Percentiles rank a stretch among this genome's conserved stretches.
Conservation (phyloP, 495 filamentous ascomycete species). For the Aspergillus wentii region DNA sequence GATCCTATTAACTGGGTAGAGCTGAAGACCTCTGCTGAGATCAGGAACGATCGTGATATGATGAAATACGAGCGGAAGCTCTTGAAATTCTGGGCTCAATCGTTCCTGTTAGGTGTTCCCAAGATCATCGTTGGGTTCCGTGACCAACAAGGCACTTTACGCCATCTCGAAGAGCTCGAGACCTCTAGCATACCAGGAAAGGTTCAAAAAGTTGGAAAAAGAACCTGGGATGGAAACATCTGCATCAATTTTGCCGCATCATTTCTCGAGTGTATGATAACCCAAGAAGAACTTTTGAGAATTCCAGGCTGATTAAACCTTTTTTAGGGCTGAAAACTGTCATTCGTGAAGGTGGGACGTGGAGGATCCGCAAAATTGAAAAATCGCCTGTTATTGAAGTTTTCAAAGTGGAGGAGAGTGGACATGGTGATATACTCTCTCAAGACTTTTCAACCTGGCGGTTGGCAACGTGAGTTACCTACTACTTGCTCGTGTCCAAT, state of each 20-base stretch:
- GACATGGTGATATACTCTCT: slow-evolving; percentile 72
- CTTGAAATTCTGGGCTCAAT: slow-evolving; percentile 94
- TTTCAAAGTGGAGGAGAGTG: slow-evolving; percentile 63
- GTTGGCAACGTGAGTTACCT: slow-evolving; percentile 15
- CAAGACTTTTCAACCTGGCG: slow-evolving; percentile 73
- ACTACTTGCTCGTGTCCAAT: no score
- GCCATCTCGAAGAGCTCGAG: slow-evolving; percentile 67
- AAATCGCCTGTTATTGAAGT: slow-evolving; percentile 60
- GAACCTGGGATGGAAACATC: slow-evolving; percentile 79
- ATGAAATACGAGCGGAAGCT: slow-evolving; percentile 82
- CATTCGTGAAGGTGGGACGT: slow-evolving; percentile 69
- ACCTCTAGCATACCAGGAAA: slow-evolving; percentile 69
- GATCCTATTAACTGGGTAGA: slow-evolving; percentile 86
- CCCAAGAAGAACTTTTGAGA: neutral
- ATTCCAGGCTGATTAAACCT: neutral
- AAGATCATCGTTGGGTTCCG: slow-evolving; percentile 91
- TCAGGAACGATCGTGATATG: slow-evolving; percentile 57
- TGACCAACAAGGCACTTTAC: slow-evolving; percentile 64
- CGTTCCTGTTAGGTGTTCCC: slow-evolving; percentile 87
- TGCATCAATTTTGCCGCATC: slow-evolving; percentile 82
- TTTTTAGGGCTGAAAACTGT: slow-evolving; percentile 58
- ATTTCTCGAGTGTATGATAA: slow-evolving; percentile 66
- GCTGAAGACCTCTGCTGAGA: slow-evolving; percentile 81
- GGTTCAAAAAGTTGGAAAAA: slow-evolving; percentile 58
- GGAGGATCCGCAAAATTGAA: slow-evolving; percentile 66